These are phyloP conservation scores for Cladosporium sp. DNA, from an alignment of 2,329 filamentous ascomycete species.

Conservation along the genomic window DNA sequence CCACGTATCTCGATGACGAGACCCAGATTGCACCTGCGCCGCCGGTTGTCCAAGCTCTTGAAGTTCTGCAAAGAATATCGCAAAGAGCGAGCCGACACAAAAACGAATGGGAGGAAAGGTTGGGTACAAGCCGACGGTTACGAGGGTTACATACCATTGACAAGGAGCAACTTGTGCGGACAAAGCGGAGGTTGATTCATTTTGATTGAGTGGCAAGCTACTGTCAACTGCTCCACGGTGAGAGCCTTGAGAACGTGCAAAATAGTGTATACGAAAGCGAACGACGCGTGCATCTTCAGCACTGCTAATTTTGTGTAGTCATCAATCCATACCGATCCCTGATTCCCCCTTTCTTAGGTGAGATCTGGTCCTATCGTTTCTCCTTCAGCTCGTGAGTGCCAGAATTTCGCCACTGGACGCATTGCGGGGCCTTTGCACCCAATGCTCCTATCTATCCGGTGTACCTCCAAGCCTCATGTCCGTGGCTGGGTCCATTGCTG, in stretches of 20 bases:
- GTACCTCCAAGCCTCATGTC: conserved; percentile 9
- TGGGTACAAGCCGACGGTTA: not conserved
- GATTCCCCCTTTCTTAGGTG: not conserved
- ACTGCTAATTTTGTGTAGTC: not conserved
- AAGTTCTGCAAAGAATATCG: not conserved
- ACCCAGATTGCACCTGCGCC: not conserved
- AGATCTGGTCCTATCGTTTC: not conserved
- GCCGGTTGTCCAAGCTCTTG: not conserved
- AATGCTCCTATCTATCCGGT: not conserved
- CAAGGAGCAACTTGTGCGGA: not conserved
- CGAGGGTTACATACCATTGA: not conserved
- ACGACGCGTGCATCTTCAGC: not conserved
- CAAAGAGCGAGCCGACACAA: not conserved
- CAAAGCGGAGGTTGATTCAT: not conserved
- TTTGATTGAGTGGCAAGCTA: not conserved
- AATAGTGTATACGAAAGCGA: not conserved
- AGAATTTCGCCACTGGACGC: not conserved
- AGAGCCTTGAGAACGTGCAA: not conserved
- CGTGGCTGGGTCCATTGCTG: not conserved
- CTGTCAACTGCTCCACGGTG: not conserved
- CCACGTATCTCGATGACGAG: not conserved
- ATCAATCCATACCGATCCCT: not conserved
- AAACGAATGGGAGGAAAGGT: not conserved
- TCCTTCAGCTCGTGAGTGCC: not conserved
- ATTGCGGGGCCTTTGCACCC: not conserved